Base-by-base conservation (phyloP, 108 stramenopile genomes). In the Stephanodiscus minutulus region DNA sequence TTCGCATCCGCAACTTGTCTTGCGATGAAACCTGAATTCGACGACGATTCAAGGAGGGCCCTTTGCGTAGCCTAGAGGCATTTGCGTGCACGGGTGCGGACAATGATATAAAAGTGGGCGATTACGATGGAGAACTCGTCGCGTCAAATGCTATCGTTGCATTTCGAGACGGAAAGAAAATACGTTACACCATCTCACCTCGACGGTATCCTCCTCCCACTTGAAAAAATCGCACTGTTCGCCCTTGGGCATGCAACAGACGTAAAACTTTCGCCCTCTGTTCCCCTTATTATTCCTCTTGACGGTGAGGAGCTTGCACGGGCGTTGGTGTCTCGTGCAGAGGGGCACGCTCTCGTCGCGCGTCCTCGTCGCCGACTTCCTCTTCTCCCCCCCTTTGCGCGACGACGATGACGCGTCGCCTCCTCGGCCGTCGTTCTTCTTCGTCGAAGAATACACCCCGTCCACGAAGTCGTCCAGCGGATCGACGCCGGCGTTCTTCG, bases 141-240 rank as follows among this genome's bases (percentile, higher is more conserved):
- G 37, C 20, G 53, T 17, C 39, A 13, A 15, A 53, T 21, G 29
- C 21, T 54, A 72, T 31, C 28, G 55, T 41, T 0, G n/a, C n/a
- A 12, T 21, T 22, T 29, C 54, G 33, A 50, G 17, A 6, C 47
- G 7, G 31, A 48, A 18, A 48, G 47, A 48, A 48, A 48, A 48
- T 18, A 6, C 12, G 43, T 44, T 29, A 33, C 31, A 33, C 31
- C 2, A 33, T 46, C 72, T 70, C 69, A 69, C 81, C 56, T 87
- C 85, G 20, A 83, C 27, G 0, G 92, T 91, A 70, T 96, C 96
- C 50, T 94, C 93, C 9, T 83, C 86, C 96, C 96, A 96, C 74
- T 91, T 68, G 83, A 96, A 96, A 68, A 84, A 86, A 56, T 96
- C 85, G 68, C 96, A 96, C 58, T 94, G 87, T 46, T 96, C 93